Base-by-base conservation (phyloP, 2,329 filamentous ascomycete species). In the Dactylellina cionopaga region DNA sequence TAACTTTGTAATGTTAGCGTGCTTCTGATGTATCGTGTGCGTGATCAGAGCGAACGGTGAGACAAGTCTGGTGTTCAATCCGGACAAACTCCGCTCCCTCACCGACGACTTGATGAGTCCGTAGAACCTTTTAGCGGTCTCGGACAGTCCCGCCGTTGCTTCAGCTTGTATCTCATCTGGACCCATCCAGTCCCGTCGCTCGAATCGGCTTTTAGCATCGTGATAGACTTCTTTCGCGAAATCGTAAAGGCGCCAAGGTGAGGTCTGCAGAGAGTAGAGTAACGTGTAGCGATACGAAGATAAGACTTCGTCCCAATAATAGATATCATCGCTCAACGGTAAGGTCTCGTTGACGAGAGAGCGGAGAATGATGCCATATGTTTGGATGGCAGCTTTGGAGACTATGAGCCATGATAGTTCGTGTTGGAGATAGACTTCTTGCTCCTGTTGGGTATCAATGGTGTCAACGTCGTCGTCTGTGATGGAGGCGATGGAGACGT, bases 231-330 rank as follows among this genome's bases (percentile, higher is more conserved):
- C 89, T 77, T 85, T 85, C 5, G 86, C 83, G 86, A 90, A 92
- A 2, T 83, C 82, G 87, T 88, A 94, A 31, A 96, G 80, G 15
- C 91, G 85, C 39, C 89, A 77, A 0, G 95, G 95, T 0, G 90
- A 92, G 0, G 89, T 96, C 80, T 99, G 95, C 6, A 96, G 81
- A 11, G 91, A 90, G 80, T 97, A 97, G 2, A 97, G 79, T 29
- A 88, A 89, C 75, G 91, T 93, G 77, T 90, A 91, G 51, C 87
- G 85, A 76, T 92, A 89, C 0, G 92, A 96, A 7, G 87, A 87
- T 27, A 96, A 82, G 1, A 97, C 86, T 75, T 95, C 90, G 78
- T 96, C 92, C 95, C 95, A 99, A 80, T 98, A 98, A 88, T 90
- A 93, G 22, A 96, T 89, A 76, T 96, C 92, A 75, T 96, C 89